phyloP scores from a whole-genome alignment of 768 basidiomycete genomes.

The Amanita fuliginea region DNA sequence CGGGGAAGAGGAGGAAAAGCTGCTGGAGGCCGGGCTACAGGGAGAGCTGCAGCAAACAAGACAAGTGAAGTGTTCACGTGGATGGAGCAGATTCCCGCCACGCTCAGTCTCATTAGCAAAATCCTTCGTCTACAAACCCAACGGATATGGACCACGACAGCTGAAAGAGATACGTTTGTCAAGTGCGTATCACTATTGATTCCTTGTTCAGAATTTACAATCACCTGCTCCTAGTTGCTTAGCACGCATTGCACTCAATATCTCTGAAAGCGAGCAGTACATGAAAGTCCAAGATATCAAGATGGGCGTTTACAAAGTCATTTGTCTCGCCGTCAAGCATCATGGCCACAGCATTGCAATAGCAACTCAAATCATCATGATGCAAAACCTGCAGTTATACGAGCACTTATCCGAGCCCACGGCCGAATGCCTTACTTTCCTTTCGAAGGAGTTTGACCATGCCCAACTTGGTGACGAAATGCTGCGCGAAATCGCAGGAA shows the following conservation, averaged over 20 bases:
- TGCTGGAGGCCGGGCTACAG: conserved; percentile 19
- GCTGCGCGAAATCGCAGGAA: conserved; percentile 75
- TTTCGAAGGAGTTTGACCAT: conserved; percentile 82
- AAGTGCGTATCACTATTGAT: conserved; percentile 37
- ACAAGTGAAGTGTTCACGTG: conserved; percentile 59
- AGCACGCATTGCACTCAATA: conserved; percentile 77
- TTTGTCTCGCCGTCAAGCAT: conserved; percentile 86
- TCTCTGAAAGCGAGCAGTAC: conserved; percentile 77
- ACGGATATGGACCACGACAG: conserved; percentile 83
- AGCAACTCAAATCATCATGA: conserved; percentile 80
- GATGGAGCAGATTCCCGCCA: conserved; percentile 63
- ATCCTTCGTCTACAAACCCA: conserved; percentile 57
- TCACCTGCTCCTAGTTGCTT: conserved; percentile 49
- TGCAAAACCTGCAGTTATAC: conserved; percentile 86
- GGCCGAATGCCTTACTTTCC: conserved; percentile 77
- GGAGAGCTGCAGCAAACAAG: conserved; percentile 28
- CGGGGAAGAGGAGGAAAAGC: conserved; percentile 54
- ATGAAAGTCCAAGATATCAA: conserved; percentile 74
- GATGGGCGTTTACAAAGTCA: conserved; percentile 72
- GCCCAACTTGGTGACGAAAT: conserved; percentile 86
- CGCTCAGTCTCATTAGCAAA: conserved; percentile 61
- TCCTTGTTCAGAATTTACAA: not conserved
- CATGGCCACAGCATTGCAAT: conserved; percentile 72
- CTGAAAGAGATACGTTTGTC: conserved; percentile 79
- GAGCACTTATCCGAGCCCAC: conserved; percentile 92